Evolutionary conservation across 1,284 basidiomycete species (phyloP), one percentile per base, ranked within the genome.

Genomic region (Tylopilus sp.): DNA sequence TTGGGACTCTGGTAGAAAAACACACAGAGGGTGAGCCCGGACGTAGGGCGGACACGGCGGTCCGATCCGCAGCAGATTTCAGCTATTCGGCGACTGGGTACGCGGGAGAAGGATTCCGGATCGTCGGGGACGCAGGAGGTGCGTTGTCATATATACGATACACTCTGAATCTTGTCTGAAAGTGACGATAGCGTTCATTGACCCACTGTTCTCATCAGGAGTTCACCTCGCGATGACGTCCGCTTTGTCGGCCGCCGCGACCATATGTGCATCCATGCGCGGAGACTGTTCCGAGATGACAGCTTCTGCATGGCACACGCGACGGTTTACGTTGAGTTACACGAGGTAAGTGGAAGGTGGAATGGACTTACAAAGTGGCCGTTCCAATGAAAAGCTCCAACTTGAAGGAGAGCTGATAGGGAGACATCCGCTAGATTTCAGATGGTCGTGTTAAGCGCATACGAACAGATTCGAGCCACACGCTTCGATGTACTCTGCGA

Each of bases 101-200:
- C 70, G 88, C 87, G 15, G 91, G 89, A 0, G 77, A 79, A 24
- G 80, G 83, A 4, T 92, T 85, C 70, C 22, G 92, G 92, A 8
- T 87, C 86, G 3, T 88, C 87, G 19, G 89, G 89, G 33, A 36
- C 10, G 33, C 33, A 36, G 33, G 33, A 36, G 33, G 33, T 36
- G 10, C 33, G 1, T 81, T 90, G 8, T 89, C 92, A 94, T 74
- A 92, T 92, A 3, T 92, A 89, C 70, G 89, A 92, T 91, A 53
- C 32, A 65, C 41, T 18, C 33, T 36, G 10, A 36, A 36, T 36
- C 33, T 36, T 36, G 33, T 10, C 33, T 36, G 33, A 36, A 10
- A 10, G 33, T 10, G 10, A 36, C 33, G 33, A 16, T 44, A 89
- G 88, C 87, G 2, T 90, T 90, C 74, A 89, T 90, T 62, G 88